phyloP scores from a whole-genome alignment of 352 stramenopile genomes.

The Globisporangium paddicum region DNA sequence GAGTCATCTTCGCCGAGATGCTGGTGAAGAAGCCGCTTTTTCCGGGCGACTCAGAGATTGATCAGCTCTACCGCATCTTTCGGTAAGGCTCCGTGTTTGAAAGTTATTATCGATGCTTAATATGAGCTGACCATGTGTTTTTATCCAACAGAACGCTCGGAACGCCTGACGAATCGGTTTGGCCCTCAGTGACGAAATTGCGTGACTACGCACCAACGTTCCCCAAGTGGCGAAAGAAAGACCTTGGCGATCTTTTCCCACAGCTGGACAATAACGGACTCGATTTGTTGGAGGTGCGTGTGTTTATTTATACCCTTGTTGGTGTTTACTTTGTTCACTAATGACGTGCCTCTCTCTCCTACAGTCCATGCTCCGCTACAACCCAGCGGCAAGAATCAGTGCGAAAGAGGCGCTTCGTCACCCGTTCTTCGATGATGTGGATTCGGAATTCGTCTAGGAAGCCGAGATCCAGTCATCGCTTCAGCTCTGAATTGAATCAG shows the following conservation, averaged over 20 bases:
- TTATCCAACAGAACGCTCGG: constrained; percentile 73
- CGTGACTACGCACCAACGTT: constrained; percentile 95
- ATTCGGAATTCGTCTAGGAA: constrained; percentile 62
- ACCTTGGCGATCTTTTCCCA: constrained; percentile 60
- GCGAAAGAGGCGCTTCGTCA: constrained; percentile 80
- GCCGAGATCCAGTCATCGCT: neutral
- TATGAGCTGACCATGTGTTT: neutral
- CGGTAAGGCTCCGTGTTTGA: constrained; percentile 21
- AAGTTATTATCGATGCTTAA: neutral
- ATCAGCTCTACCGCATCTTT: constrained; percentile 88
- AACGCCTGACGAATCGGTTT: constrained; percentile 95
- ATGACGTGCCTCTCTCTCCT: neutral
- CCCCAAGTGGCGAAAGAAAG: constrained; percentile 94
- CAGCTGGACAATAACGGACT: constrained; percentile 52
- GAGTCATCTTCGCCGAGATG: constrained; percentile 85
- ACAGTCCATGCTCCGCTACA: constrained; percentile 71
- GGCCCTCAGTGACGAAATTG: constrained; percentile 95
- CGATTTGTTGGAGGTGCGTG: constrained; percentile 54
- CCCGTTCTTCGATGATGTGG: constrained; percentile 81
- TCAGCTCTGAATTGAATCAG: neutral
- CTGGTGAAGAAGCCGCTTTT: constrained; percentile 79
- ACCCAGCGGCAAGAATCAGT: constrained; percentile 65
- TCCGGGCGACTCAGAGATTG: constrained; percentile 81
- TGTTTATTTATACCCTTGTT: neutral
- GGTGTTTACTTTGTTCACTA: neutral